A percentile compares a stretch with the other conserved stretches of the same genome.
Evolutionary conservation across 2,329 filamentous ascomycete genomes (phyloP).

Genomic region (Penicillium sp.): DNA sequence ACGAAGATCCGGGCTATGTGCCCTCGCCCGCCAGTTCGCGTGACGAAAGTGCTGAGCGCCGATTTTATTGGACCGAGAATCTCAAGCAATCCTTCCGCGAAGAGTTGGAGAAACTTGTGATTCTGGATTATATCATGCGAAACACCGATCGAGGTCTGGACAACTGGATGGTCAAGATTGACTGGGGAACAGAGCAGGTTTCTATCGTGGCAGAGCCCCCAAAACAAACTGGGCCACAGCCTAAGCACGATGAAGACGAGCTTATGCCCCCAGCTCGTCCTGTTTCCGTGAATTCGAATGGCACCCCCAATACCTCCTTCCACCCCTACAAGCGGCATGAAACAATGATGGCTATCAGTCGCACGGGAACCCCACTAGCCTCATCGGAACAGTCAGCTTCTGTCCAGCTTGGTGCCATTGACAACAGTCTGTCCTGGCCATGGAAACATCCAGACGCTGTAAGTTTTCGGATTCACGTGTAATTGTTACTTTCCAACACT

Average conservation of each 20-base stretch:
- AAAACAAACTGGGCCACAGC: slow-evolving; percentile 56
- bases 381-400: slow-evolving; percentile 52
- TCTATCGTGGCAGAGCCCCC: slow-evolving; percentile 84
- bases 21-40: slow-evolving; percentile 44
- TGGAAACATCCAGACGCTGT: slow-evolving; percentile 97
- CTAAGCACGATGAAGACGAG: slow-evolving; percentile 47
- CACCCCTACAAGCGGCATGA: slow-evolving; percentile 76
- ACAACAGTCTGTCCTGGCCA: slow-evolving; percentile 97
- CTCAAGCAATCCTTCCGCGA: slow-evolving; percentile 92
- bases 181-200: slow-evolving; percentile 78
- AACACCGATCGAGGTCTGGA: slow-evolving; percentile 96
- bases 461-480: slow-evolving; percentile 31
- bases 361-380: slow-evolving; percentile 54
- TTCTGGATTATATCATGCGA: slow-evolving; percentile 98
- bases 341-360: slow-evolving; percentile 74
- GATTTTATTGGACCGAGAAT: slow-evolving; percentile 81
- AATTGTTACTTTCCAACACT: slow-evolving; percentile 31
- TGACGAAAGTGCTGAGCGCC: slow-evolving; percentile 47
- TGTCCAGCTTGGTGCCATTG: slow-evolving; percentile 86
- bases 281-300: slow-evolving; percentile 54
- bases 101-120: slow-evolving; percentile 93
- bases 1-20: slow-evolving; percentile 47
- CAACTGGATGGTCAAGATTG: slow-evolving; percentile 99
- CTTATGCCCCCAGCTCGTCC: slow-evolving; percentile 59
- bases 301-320: slow-evolving; percentile 36